Evolutionary conservation across 2,329 filamentous ascomycete genomes (phyloP).

Genomic region (Aspergillus sp.): DNA sequence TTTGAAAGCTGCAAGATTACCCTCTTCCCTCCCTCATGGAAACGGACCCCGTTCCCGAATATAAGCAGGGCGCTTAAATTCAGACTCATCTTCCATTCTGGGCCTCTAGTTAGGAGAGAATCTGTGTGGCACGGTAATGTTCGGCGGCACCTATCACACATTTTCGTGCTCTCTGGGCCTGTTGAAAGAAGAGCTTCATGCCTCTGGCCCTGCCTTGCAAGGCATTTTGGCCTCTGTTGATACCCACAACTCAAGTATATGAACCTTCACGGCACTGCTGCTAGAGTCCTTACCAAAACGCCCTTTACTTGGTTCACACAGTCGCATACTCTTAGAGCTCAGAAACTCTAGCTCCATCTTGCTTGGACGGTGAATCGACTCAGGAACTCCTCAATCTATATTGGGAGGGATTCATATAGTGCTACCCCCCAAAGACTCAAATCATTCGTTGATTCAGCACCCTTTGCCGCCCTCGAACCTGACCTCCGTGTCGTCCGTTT

Average conservation of each 20-base stretch:
- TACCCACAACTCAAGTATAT: constrained; percentile 32
- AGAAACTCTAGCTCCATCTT: neutral
- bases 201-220: constrained; percentile 40
- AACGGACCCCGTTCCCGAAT: constrained; percentile 31
- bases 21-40: constrained; percentile 19
- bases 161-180: constrained; percentile 37
- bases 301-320: constrained; percentile 7
- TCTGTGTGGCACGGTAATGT: constrained; percentile 36
- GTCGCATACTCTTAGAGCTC: constrained; percentile 5
- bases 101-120: constrained; percentile 30
- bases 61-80: constrained; percentile 43
- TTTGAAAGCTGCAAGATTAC: constrained; percentile 15
- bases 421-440: neutral
- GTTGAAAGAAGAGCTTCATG: constrained; percentile 35
- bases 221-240: constrained; percentile 35
- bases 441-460: constrained; percentile 10
- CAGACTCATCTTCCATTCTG: constrained; percentile 38
- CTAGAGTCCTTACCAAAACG: constrained; percentile 23
- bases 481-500: constrained; percentile 19
- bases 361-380: constrained; percentile 1
- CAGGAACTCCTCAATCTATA: neutral
- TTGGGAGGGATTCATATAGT: constrained; percentile 7
- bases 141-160: constrained; percentile 33
- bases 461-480: constrained; percentile 15
- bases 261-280: constrained; percentile 29